phyloP scores from a whole-genome alignment of 192 early-diverging fungal species.

The Spinellus fusiger region DNA sequence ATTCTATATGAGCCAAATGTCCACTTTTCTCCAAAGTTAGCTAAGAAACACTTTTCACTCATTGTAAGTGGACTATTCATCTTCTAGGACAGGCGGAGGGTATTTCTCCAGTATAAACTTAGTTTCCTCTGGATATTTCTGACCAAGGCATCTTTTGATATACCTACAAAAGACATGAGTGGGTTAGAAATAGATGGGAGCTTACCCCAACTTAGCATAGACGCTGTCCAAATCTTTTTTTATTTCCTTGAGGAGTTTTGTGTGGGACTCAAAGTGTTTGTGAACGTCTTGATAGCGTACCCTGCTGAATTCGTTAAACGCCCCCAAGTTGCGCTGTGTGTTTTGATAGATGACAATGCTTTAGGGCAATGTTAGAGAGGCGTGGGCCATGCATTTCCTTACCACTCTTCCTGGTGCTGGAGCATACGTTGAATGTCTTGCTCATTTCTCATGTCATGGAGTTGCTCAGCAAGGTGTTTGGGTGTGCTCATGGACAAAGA shows the following conservation, averaged over 20 bases:
- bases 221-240: conserved; percentile 51
- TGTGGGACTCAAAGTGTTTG: conserved; percentile 47
- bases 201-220: conserved; percentile 49
- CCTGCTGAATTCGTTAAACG: conserved; percentile 54
- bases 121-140: conserved; percentile 21
- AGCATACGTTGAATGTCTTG: background rate
- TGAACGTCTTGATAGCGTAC: conserved; percentile 45
- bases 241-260: conserved; percentile 47
- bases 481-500: background rate
- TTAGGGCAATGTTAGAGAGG: no score
- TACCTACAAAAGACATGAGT: background rate
- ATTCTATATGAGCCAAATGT: no score
- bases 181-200: background rate
- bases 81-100: conserved; percentile 18
- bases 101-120: conserved; percentile 13
- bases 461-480: background rate
- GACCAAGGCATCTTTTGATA: conserved; percentile 16
- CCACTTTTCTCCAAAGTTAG: no score
- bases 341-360: conserved; percentile 16
- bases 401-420: background rate
- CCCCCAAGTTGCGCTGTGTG: conserved; percentile 22
- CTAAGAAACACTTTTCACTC: no score
- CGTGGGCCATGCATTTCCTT: no score
- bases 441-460: background rate
- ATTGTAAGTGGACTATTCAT: conserved; percentile 25